Percentiles rank a stretch among this genome's conserved stretches.
These are phyloP conservation scores for Oryza longistaminata DNA, from an alignment of 176 grass and related monocot species.

Conservation along the genomic window DNA sequence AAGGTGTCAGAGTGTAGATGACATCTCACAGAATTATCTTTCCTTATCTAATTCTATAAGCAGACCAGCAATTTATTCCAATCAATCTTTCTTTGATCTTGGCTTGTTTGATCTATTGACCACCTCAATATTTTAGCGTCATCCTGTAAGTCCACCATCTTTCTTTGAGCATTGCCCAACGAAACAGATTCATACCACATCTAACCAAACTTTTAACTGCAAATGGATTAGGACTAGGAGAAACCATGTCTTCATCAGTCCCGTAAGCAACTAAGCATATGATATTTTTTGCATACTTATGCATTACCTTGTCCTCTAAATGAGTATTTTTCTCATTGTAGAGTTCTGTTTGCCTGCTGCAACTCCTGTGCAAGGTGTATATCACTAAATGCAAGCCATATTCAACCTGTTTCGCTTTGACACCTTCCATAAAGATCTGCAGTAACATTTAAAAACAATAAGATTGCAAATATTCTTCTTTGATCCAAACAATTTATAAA, in stretches of 20 bases:
- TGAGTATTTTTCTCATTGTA: slow-evolving; percentile 57
- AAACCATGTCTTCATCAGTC: slow-evolving; percentile 17
- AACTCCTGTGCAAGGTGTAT: slow-evolving; percentile 53
- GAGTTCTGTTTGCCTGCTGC: slow-evolving; percentile 48
- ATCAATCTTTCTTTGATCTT: slow-evolving; percentile 59
- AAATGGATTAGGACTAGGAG: slow-evolving; percentile 24
- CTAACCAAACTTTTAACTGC: slow-evolving; percentile 74
- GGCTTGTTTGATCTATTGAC: slow-evolving; percentile 50
- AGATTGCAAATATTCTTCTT: neutral
- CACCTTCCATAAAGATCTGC: slow-evolving; percentile 81
- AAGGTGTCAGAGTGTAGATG: neutral
- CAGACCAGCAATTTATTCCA: slow-evolving; percentile 51
- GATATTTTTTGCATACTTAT: neutral
- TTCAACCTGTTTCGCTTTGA: slow-evolving; percentile 61
- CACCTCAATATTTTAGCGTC: slow-evolving; percentile 57
- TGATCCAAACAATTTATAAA: neutral
- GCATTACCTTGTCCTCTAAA: slow-evolving; percentile 70
- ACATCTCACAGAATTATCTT: slow-evolving; percentile 48
- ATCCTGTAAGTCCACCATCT: slow-evolving; percentile 47
- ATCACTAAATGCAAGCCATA: slow-evolving; percentile 59
- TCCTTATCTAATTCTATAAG: slow-evolving; percentile 82
- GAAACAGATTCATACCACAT: slow-evolving; percentile 54
- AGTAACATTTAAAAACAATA: slow-evolving; percentile 15
- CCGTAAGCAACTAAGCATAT: neutral
- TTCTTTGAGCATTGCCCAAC: slow-evolving; percentile 58